Conservation (phyloP, 108 stramenopile species). For the Aureococcus anophagefferens region DNA sequence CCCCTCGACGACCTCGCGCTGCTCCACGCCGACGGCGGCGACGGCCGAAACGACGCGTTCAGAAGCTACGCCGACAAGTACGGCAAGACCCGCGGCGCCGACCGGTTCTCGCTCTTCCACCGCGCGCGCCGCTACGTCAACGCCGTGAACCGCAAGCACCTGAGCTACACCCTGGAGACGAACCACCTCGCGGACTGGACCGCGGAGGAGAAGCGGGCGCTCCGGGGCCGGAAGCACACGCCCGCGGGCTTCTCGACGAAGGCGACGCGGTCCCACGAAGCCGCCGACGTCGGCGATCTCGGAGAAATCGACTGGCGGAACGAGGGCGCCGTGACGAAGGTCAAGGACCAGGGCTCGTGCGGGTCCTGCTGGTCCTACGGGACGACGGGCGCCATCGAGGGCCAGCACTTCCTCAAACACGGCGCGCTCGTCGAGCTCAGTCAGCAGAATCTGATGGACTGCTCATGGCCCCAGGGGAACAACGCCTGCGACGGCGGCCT, state of each 20-base stretch:
- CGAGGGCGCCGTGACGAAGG: slow-evolving; percentile 20
- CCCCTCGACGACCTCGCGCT: no score
- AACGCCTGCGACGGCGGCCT: slow-evolving; percentile 30
- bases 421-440: background rate
- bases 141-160: no score
- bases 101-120: no score
- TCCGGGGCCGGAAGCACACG: background rate
- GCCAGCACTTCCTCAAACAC: background rate
- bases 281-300: background rate
- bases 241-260: background rate
- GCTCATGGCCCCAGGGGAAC: slow-evolving; percentile 13
- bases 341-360: slow-evolving; percentile 45
- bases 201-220: background rate
- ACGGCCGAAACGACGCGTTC: background rate
- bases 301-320: background rate
- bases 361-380: slow-evolving; percentile 58
- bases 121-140: no score
- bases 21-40: no score
- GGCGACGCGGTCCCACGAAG: background rate
- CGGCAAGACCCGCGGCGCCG: no score
- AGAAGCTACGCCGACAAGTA: no score
- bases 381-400: slow-evolving; percentile 38
- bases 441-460: slow-evolving; percentile 27
- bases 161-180: no score
- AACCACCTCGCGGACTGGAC: no score